A percentile compares a stretch with the other conserved stretches of the same genome.
These are phyloP conservation scores for Trichoderma sp. DNA, from an alignment of 2,329 filamentous ascomycete species.

Conservation along the genomic window DNA sequence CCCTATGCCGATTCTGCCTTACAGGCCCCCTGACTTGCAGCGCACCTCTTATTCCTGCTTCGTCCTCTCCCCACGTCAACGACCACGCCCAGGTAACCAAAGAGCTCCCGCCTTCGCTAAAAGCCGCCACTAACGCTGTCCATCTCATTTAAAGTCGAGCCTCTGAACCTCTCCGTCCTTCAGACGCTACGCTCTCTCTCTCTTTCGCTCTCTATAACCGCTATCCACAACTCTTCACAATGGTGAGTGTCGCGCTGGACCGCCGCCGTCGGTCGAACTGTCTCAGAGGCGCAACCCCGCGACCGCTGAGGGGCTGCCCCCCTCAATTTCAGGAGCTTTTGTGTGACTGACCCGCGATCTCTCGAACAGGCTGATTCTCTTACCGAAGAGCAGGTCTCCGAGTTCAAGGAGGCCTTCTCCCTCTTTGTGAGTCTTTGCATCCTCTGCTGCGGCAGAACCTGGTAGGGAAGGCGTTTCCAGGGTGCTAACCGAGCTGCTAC, in stretches of 20 bases:
- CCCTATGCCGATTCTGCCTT: constrained; percentile 28
- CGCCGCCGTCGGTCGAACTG: not conserved
- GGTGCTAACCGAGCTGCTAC: constrained; percentile 37
- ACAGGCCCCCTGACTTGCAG: constrained; percentile 22
- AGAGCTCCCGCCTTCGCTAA: constrained; percentile 30
- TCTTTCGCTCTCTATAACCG: constrained; percentile 30
- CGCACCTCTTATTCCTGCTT: constrained; percentile 18
- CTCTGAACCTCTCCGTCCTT: not conserved
- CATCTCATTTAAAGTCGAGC: constrained; percentile 1
- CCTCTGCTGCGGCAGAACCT: not conserved
- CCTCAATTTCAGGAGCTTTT: constrained; percentile 25
- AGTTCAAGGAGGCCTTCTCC: constrained; percentile 99
- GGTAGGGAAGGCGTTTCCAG: not conserved
- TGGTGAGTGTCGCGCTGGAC: constrained; percentile 35
- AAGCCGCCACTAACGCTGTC: constrained; percentile 27
- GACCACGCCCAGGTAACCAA: constrained; percentile 30
- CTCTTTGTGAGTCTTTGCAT: constrained; percentile 77
- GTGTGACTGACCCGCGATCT: constrained; percentile 34
- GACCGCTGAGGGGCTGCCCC: constrained; percentile 36
- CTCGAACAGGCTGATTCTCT: constrained; percentile 83
- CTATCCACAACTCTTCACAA: constrained; percentile 35
- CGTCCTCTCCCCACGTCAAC: constrained; percentile 29
- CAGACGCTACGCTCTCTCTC: constrained; percentile 10
- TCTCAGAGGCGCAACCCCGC: constrained; percentile 29
- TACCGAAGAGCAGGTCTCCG: constrained; percentile 99